Evolutionary conservation across 768 basidiomycete species (phyloP).

Genomic region (Tephrocybe rancida): DNA sequence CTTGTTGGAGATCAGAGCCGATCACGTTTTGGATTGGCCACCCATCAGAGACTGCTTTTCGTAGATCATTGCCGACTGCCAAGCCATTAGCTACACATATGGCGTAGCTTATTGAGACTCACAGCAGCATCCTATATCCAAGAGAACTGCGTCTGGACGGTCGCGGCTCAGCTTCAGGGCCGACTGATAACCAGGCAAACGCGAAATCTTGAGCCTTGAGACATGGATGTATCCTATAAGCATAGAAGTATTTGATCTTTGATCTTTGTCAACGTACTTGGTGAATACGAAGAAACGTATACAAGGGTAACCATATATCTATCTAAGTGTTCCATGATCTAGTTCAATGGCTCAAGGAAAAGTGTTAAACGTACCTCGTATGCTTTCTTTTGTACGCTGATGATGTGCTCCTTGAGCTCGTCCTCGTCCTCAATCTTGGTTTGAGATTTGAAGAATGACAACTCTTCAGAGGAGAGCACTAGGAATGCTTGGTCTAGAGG

Average conservation of each 20-base stretch:
- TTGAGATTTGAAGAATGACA: slow-evolving; percentile 27
- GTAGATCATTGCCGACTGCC: slow-evolving; percentile 34
- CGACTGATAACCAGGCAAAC: slow-evolving; percentile 27
- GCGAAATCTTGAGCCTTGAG: slow-evolving; percentile 27
- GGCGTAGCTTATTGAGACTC: neutral
- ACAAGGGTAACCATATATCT: slow-evolving; percentile 34
- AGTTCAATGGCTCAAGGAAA: neutral
- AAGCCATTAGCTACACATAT: neutral
- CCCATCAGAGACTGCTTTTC: slow-evolving; percentile 33
- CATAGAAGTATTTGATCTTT: neutral
- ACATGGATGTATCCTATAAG: too few species aligned
- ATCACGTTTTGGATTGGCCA: slow-evolving; percentile 31
- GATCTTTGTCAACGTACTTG: too few species aligned
- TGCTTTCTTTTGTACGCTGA: slow-evolving; percentile 31
- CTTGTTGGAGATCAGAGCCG: slow-evolving; percentile 31
- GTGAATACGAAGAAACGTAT: slow-evolving; percentile 31
- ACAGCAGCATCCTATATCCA: slow-evolving; percentile 40
- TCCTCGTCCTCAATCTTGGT: slow-evolving; percentile 32
- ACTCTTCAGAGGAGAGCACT: slow-evolving; percentile 22
- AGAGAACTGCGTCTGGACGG: slow-evolving; percentile 25
- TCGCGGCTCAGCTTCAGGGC: slow-evolving; percentile 23
- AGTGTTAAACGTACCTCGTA: slow-evolving; percentile 22
- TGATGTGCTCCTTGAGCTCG: slow-evolving; percentile 32
- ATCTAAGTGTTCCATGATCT: neutral
- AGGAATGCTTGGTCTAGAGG: slow-evolving; percentile 24